A percentile compares a stretch with the other conserved stretches of the same genome.
These are phyloP conservation scores for Sarocladium oryzae DNA, from an alignment of 2,329 filamentous ascomycete species.

Conservation along the genomic window DNA sequence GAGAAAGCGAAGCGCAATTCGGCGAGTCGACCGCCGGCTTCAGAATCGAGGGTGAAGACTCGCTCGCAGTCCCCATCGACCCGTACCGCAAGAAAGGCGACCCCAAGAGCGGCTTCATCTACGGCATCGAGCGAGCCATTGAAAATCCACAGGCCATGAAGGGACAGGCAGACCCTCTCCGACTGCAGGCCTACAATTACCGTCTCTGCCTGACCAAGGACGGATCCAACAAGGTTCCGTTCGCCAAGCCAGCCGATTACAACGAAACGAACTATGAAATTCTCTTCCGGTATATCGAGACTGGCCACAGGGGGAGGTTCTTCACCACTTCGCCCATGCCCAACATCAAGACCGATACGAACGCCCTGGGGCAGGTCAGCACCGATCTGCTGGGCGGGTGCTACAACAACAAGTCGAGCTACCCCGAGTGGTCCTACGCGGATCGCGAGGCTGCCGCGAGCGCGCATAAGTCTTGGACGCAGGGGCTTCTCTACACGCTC, in stretches of 20 bases:
- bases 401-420: slow-evolving; percentile 13
- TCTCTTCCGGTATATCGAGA: slow-evolving; percentile 12
- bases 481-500: slow-evolving; percentile 15
- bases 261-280: slow-evolving; percentile 11
- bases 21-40: slow-evolving; percentile 1
- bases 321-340: slow-evolving; percentile 12
- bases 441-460: slow-evolving; percentile 12
- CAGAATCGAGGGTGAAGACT: background rate
- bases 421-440: slow-evolving; percentile 10
- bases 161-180: slow-evolving; percentile 10
- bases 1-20: slow-evolving; percentile 11
- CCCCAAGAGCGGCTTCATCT: background rate
- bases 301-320: slow-evolving; percentile 7
- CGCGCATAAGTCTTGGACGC: slow-evolving; percentile 14
- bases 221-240: slow-evolving; percentile 10
- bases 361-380: slow-evolving; percentile 15
- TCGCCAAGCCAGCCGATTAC: slow-evolving; percentile 10
- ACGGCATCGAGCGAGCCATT: background rate
- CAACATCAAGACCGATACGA: slow-evolving; percentile 12
- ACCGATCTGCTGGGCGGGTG: slow-evolving; percentile 19
- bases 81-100: slow-evolving; percentile 1
- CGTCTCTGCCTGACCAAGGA: slow-evolving; percentile 10
- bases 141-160: background rate
- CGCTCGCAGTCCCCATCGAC: background rate
- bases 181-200: slow-evolving; percentile 13